A percentile compares a stretch with the other conserved stretches of the same genome.
phyloP scores from a whole-genome alignment of 306 rosid genomes.

The Vigna reflexopilosa region DNA sequence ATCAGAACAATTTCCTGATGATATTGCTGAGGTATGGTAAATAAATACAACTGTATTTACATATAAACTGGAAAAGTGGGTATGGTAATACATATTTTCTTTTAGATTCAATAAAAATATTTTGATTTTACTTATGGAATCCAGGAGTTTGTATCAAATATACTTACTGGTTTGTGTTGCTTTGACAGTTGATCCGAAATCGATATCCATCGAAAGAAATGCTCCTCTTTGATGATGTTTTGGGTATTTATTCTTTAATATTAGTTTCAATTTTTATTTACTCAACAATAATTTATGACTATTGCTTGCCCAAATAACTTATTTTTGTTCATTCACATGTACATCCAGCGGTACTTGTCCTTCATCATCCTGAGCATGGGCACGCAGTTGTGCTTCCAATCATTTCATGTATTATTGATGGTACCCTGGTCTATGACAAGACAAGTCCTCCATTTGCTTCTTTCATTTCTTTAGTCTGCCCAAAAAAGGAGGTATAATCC shows the following conservation, averaged over 20 bases:
- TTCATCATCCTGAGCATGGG: conserved; percentile 94
- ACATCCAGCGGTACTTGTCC: conserved; percentile 79
- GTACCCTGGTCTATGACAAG: conserved; percentile 73
- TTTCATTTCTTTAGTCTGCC: conserved; percentile 87
- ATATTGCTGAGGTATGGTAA: conserved; percentile 73
- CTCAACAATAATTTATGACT: conserved; percentile 11
- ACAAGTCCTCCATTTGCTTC: conserved; percentile 80
- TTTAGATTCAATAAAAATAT: neutral
- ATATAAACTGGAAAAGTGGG: conserved; percentile 11
- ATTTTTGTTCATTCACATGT: conserved; percentile 39
- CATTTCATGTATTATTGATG: conserved; percentile 84
- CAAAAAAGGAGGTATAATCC: conserved; percentile 70
- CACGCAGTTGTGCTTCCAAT: conserved; percentile 88
- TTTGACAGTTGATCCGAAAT: conserved; percentile 76
- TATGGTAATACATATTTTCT: conserved; percentile 16
- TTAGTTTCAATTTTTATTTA: conserved; percentile 37
- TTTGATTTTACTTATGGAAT: conserved; percentile 6
- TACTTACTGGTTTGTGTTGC: conserved; percentile 40
- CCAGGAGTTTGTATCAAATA: conserved; percentile 26
- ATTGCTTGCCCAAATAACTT: conserved; percentile 38
- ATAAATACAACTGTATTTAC: conserved; percentile 7
- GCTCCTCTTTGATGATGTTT: conserved; percentile 84
- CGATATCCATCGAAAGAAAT: conserved; percentile 70
- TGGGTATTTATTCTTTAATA: conserved; percentile 63
- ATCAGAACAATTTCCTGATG: conserved; percentile 81